Percentiles rank a stretch among this genome's conserved stretches.
phyloP scores from a whole-genome alignment of 1,284 basidiomycete genomes.

The Vanrija pseudolonga region DNA sequence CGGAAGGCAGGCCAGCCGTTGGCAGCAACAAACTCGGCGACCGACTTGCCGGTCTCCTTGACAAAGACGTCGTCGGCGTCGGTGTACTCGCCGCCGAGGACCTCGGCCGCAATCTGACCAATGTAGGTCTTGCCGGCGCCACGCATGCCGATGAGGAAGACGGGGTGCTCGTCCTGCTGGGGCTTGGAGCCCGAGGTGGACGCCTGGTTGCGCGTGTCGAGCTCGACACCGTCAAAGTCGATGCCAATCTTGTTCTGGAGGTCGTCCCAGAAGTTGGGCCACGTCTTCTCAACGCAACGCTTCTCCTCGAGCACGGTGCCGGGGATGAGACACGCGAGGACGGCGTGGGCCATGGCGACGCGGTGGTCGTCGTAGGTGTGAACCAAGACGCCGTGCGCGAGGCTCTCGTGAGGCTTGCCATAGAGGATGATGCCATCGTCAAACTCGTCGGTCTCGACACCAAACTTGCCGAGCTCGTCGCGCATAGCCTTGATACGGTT shows the following conservation, averaged over 20 bases:
- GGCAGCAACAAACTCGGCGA: slow-evolving; percentile 72
- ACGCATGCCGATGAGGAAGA: slow-evolving; percentile 92
- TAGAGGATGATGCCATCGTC: slow-evolving; percentile 90
- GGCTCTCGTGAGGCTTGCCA: slow-evolving; percentile 63
- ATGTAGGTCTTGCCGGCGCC: slow-evolving; percentile 94
- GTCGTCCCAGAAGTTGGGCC: slow-evolving; percentile 99
- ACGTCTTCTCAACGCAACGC: slow-evolving; percentile 98
- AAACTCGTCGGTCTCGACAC: slow-evolving; percentile 85
- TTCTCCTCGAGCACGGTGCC: slow-evolving; percentile 89
- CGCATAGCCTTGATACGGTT: slow-evolving; percentile 97
- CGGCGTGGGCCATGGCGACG: slow-evolving; percentile 97
- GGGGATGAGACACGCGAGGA: slow-evolving; percentile 70
- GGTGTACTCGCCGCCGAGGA: slow-evolving; percentile 72
- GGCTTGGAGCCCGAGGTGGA: slow-evolving; percentile 46
- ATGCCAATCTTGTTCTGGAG: slow-evolving; percentile 92
- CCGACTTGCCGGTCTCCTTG: slow-evolving; percentile 59
- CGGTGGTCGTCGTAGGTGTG: slow-evolving; percentile 98
- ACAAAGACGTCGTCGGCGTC: slow-evolving; percentile 86
- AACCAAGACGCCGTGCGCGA: slow-evolving; percentile 68
- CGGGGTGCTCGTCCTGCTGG: slow-evolving; percentile 54
- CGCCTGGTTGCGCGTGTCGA: slow-evolving; percentile 50
- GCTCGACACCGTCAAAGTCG: slow-evolving; percentile 76
- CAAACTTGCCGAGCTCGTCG: slow-evolving; percentile 93
- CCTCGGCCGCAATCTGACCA: slow-evolving; percentile 69
- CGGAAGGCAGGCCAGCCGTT: slow-evolving; percentile 78